Evolutionary conservation across 2,329 filamentous ascomycete genomes (phyloP).

Genomic region (Eutypa lata): DNA sequence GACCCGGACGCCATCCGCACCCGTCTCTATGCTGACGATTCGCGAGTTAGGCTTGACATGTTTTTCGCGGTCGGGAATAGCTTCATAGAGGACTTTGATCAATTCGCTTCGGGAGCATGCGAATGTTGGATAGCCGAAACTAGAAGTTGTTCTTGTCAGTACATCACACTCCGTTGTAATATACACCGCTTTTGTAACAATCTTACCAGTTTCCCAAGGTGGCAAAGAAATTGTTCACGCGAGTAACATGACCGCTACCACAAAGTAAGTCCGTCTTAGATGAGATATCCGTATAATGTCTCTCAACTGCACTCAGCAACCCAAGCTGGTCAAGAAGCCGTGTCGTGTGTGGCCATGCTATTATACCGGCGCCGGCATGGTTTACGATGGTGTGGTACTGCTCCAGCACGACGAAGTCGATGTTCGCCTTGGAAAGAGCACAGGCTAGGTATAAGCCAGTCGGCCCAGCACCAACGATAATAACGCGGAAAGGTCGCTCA

Average conservation of each 20-base stretch:
- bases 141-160: not conserved
- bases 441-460: constrained; percentile 18
- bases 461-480: constrained; percentile 17
- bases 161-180: not conserved
- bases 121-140: constrained; percentile 9
- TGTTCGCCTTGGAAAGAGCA: constrained; percentile 17
- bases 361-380: constrained; percentile 25
- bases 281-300: constrained; percentile 1
- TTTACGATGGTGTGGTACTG: constrained; percentile 19
- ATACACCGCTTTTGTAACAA: constrained; percentile 10
- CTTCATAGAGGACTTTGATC: constrained; percentile 17
- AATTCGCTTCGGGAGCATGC: constrained; percentile 16
- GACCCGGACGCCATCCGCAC: constrained; percentile 17
- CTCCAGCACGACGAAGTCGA: constrained; percentile 34
- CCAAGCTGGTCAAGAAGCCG: constrained; percentile 31
- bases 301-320: constrained; percentile 9
- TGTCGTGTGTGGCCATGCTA: constrained; percentile 22
- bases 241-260: constrained; percentile 3
- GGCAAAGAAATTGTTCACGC: not conserved
- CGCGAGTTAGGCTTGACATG: constrained; percentile 12
- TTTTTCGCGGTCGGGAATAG: constrained; percentile 9
- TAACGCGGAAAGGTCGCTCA: constrained; percentile 5
- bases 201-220: not conserved
- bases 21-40: constrained; percentile 14
- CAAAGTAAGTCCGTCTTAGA: constrained; percentile 8